Evolutionary conservation across 345 rosid species (phyloP), one percentile per base, ranked within the genome.

Genomic region (Erodium maritimum): DNA sequence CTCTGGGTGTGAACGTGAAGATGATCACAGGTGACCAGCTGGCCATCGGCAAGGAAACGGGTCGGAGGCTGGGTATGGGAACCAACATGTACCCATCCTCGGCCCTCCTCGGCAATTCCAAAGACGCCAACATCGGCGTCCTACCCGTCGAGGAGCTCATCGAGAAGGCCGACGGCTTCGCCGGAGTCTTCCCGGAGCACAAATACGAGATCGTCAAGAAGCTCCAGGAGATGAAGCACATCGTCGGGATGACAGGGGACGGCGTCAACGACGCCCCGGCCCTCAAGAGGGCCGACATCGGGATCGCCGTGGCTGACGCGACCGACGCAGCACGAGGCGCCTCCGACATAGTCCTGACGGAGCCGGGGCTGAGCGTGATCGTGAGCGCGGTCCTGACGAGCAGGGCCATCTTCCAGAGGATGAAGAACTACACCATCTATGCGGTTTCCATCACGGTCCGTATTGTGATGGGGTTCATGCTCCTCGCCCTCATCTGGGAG

Each of bases 191-290:
- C 75, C 97, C 89, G 83, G 97, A 91, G 74, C 97, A 91, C 79
- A 91, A 91, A 66, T 91, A 88, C 52, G 95, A 88, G 82, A 91
- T 91, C 52, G 97, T 91, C 63, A 86, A 76, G 83, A 81, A 83
- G 73, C 83, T 91, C 22, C 96, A 91, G 64, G 84, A 75, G 9
- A 80, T 72, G 85, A 88, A 91, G 57, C 96, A 91, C 65, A 88
- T 91, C 14, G 88, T 96, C 55, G 98, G 98, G 46, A 91, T 91
- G 96, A 91, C 96, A 19, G 98, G 98, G 65, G 95, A 91, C 61
- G 95, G 98, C 21, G 98, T 91, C 60, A 91, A 91, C 68, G 97
- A 91, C 75, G 97, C 97, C 3, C 96, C 97, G 0, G 97, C 97
- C 45, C 68, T 91, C 42, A 91, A 88, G 82, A 91, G 69, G 66